Conservation (phyloP, 1,284 basidiomycete genomes). For the Ceratobasidium sp. region DNA sequence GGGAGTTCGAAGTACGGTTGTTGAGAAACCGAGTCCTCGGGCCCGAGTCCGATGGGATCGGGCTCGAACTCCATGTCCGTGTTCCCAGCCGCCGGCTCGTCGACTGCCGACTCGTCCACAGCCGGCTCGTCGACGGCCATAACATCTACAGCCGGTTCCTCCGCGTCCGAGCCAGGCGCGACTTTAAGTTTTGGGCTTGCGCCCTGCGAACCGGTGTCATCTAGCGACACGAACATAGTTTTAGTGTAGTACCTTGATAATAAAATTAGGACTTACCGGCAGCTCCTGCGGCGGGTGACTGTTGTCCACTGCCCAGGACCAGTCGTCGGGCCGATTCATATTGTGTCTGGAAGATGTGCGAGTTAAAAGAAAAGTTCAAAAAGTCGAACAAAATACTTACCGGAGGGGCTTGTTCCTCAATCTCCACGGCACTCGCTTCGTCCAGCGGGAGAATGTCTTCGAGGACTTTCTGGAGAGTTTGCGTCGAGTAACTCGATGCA, state of each 20-base stretch:
- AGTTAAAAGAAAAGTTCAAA: too few species aligned
- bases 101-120: neutral
- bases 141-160: too few species aligned
- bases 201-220: neutral
- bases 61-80: neutral
- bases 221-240: neutral
- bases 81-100: neutral
- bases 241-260: neutral
- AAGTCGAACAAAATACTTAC: too few species aligned
- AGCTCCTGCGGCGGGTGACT: neutral
- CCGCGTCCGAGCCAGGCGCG: too few species aligned
- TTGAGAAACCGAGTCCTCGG: conserved; percentile 18
- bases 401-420: neutral
- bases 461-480: conserved; percentile 4
- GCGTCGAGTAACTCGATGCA: neutral
- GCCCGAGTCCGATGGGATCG: conserved; percentile 14
- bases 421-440: conserved; percentile 26
- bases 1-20: neutral
- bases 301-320: conserved; percentile 30
- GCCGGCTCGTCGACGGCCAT: neutral
- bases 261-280: conserved; percentile 3
- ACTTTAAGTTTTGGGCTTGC: neutral
- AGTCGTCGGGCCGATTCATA: conserved; percentile 2
- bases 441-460: neutral
- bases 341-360: neutral